phyloP scores from a whole-genome alignment of 176 grass and related monocot species.

The Triticum urartu region DNA sequence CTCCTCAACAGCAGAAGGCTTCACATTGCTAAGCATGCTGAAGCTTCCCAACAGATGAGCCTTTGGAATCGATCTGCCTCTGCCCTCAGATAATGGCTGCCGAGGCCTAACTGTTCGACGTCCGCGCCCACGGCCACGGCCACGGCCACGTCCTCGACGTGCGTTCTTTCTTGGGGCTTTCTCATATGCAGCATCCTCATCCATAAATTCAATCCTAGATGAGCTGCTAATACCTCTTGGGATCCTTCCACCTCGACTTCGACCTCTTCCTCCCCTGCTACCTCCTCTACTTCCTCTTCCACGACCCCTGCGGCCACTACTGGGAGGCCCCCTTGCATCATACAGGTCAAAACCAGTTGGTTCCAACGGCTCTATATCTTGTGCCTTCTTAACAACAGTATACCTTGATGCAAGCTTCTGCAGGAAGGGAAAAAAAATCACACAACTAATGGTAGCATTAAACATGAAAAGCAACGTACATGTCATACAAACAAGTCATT shows the following conservation, averaged over 20 bases:
- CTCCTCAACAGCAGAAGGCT: constrained; percentile 41
- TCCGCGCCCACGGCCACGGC: constrained; percentile 63
- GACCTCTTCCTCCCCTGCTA: constrained; percentile 60
- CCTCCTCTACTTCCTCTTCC: constrained; percentile 76
- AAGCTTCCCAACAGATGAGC: constrained; percentile 84
- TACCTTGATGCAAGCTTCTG: constrained; percentile 88
- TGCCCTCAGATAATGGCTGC: constrained; percentile 58
- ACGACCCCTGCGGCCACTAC: constrained; percentile 70
- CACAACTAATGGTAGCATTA: not conserved
- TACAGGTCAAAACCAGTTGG: constrained; percentile 51
- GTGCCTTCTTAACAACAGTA: constrained; percentile 56
- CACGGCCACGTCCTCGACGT: constrained; percentile 60
- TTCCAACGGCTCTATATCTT: constrained; percentile 46
- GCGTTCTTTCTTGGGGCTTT: constrained; percentile 59
- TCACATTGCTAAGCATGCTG: constrained; percentile 66
- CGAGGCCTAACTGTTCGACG: constrained; percentile 80
- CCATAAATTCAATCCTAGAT: constrained; percentile 36
- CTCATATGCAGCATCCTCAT: constrained; percentile 43
- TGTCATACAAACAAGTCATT: constrained; percentile 19
- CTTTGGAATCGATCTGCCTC: constrained; percentile 63
- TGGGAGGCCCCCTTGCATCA: constrained; percentile 50
- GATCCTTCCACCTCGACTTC: constrained; percentile 75
- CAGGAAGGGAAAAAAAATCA: constrained; percentile 19
- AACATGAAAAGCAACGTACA: not conserved
- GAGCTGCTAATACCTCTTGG: constrained; percentile 65